Evolutionary conservation across 164 flowering plant species (phyloP).

Genomic region (Saururus chinensis): DNA sequence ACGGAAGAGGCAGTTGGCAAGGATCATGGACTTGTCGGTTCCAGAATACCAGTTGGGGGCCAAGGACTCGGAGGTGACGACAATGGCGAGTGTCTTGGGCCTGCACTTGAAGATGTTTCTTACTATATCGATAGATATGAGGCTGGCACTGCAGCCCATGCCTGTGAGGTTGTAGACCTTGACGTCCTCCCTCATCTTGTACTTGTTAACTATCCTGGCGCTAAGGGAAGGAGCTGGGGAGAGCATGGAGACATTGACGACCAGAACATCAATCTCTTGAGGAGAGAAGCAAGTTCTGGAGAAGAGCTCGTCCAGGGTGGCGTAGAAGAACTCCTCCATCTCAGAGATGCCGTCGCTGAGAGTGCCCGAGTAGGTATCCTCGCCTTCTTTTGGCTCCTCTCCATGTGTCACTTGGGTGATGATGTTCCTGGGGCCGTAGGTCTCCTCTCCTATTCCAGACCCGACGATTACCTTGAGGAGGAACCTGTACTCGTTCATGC

Average conservation of each 20-base stretch:
- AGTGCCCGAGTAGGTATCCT: neutral
- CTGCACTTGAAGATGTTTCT: constrained; percentile 5
- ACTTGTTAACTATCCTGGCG: constrained; percentile 41
- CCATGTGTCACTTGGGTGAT: neutral
- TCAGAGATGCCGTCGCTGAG: constrained; percentile 24
- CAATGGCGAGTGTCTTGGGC: constrained; percentile 2
- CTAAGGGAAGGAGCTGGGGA: constrained; percentile 42
- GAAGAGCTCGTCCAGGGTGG: constrained; percentile 47
- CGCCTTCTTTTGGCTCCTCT: constrained; percentile 1
- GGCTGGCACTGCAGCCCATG: constrained; percentile 14
- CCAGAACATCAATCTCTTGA: constrained; percentile 43
- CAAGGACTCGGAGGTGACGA: constrained; percentile 6
- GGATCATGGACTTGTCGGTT: constrained; percentile 7
- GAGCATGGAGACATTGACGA: constrained; percentile 57
- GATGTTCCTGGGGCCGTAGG: constrained; percentile 14
- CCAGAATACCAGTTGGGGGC: constrained; percentile 9
- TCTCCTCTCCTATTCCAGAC: constrained; percentile 13
- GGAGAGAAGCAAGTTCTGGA: constrained; percentile 34
- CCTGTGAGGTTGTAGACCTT: constrained; percentile 7
- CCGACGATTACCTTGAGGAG: constrained; percentile 11
- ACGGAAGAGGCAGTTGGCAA: constrained; percentile 11
- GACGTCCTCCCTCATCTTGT: constrained; percentile 29
- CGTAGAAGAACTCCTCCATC: constrained; percentile 43
- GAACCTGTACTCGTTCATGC: constrained; percentile 13
- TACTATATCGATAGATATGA: constrained; percentile 6